These are phyloP conservation scores for Curvularia sp. DNA, from an alignment of 2,329 filamentous ascomycete genomes.

Conservation along the genomic window DNA sequence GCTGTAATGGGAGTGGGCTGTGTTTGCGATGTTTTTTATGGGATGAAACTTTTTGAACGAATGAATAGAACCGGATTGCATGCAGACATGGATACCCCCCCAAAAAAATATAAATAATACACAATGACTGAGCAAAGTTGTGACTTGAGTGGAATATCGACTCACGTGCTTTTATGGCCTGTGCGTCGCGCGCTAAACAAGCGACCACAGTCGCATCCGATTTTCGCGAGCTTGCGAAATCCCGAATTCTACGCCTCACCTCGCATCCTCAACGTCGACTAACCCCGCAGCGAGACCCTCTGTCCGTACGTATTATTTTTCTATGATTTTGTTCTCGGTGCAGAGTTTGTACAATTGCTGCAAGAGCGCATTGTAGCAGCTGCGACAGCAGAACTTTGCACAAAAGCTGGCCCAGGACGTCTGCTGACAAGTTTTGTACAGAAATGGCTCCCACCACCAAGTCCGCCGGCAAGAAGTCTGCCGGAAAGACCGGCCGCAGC, in stretches of 20 bases:
- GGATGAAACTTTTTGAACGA: background rate
- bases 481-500: constrained; percentile 76
- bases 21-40: background rate
- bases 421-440: constrained; percentile 31
- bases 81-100: constrained; percentile 9
- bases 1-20: background rate
- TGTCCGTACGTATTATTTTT: constrained; percentile 33
- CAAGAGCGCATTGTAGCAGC: background rate
- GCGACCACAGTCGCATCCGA: constrained; percentile 28
- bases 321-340: background rate
- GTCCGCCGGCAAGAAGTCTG: constrained; percentile 64
- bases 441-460: constrained; percentile 53
- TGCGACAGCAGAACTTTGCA: background rate
- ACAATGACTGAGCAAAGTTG: background rate
- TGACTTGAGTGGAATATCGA: background rate
- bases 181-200: constrained; percentile 26
- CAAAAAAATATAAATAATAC: background rate
- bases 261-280: constrained; percentile 36
- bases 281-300: constrained; percentile 36
- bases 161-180: constrained; percentile 14
- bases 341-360: constrained; percentile 3
- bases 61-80: constrained; percentile 3
- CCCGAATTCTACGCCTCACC: constrained; percentile 30
- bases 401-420: constrained; percentile 1
- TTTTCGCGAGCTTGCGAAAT: constrained; percentile 21